Percentiles rank a stretch among this genome's conserved stretches.
phyloP scores from a whole-genome alignment of 352 stramenopile genomes.

The Elongisporangium undulatum region DNA sequence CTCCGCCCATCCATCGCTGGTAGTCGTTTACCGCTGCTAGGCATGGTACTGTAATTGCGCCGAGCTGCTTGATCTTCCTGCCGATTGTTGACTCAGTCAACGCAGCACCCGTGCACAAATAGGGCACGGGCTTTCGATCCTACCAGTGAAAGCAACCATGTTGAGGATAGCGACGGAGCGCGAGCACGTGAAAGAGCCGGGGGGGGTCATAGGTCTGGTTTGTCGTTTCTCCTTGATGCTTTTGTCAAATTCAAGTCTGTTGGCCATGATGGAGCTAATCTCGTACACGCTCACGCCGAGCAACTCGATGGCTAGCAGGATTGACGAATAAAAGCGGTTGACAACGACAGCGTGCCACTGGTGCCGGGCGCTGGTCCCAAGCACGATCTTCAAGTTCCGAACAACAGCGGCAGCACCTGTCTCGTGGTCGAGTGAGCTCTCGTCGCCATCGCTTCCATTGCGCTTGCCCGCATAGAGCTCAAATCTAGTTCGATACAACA shows the following conservation, averaged over 20 bases:
- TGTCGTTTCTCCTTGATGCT: slow-evolving; percentile 4
- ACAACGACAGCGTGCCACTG: slow-evolving; percentile 3
- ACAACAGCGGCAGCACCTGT: slow-evolving; percentile 6
- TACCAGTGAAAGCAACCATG: too few relatives aligned
- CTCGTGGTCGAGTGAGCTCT: slow-evolving; percentile 8
- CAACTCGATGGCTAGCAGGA: slow-evolving; percentile 6
- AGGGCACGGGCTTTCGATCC: too few relatives aligned
- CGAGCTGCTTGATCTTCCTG: too few relatives aligned
- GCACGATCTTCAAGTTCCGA: slow-evolving; percentile 8
- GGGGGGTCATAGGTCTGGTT: not conserved
- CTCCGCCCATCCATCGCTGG: too few relatives aligned
- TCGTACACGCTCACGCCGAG: slow-evolving; percentile 2
- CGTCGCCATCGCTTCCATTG: not conserved
- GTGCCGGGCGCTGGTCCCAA: not conserved
- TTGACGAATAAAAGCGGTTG: slow-evolving; percentile 5
- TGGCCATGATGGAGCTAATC: slow-evolving; percentile 8
- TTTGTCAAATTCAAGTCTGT: slow-evolving; percentile 2
- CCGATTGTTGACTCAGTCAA: too few relatives aligned
- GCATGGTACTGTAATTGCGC: too few relatives aligned
- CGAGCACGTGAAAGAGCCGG: too few relatives aligned
- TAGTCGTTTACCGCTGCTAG: too few relatives aligned
- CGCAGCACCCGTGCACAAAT: too few relatives aligned
- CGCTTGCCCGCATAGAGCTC: slow-evolving; percentile 9
- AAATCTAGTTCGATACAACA: slow-evolving; percentile 11
- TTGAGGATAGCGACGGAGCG: too few relatives aligned